Percentiles rank a stretch among this genome's conserved stretches.
Evolutionary conservation across 2,329 filamentous ascomycete genomes (phyloP).

Genomic region (Arthroderma uncinatum): DNA sequence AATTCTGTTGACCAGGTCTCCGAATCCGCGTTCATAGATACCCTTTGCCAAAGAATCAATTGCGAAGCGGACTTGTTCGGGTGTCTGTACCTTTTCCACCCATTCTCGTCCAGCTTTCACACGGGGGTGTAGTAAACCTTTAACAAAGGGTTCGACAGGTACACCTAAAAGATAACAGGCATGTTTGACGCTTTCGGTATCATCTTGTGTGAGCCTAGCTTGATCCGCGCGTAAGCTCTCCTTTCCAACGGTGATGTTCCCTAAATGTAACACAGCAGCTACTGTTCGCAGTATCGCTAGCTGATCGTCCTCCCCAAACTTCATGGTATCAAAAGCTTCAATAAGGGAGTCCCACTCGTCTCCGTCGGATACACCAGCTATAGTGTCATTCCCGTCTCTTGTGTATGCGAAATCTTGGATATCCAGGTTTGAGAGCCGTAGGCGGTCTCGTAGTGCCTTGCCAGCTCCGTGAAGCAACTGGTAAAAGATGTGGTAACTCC

Average conservation of each 20-base stretch:
- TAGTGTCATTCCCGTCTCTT: conserved; percentile 78
- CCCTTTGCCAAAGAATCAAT: conserved; percentile 90
- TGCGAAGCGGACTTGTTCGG: conserved; percentile 82
- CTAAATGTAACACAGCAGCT: conserved; percentile 82
- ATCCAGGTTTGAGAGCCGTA: conserved; percentile 62
- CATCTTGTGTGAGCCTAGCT: conserved; percentile 66
- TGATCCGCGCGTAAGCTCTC: conserved; percentile 88
- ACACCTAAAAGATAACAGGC: conserved; percentile 81
- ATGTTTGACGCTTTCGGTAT: conserved; percentile 60
- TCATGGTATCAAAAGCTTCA: conserved; percentile 91
- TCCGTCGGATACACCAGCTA: conserved; percentile 75
- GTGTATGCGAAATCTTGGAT: conserved; percentile 89
- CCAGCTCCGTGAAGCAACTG: conserved; percentile 83
- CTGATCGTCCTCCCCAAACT: conserved; percentile 78
- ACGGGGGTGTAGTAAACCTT: conserved; percentile 77
- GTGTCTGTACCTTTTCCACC: conserved; percentile 97
- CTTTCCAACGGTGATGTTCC: conserved; percentile 80
- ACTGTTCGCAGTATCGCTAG: conserved; percentile 72
- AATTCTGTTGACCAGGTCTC: conserved; percentile 81
- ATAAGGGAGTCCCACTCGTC: conserved; percentile 85
- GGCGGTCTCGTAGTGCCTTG: conserved; percentile 57
- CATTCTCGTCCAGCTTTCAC: conserved; percentile 95
- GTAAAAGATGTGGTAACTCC: conserved; percentile 97
- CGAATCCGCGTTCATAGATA: conserved; percentile 93
- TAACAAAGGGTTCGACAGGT: conserved; percentile 69